Base-by-base conservation (phyloP, 345 rosid genomes). In the Dovyalis caffra region DNA sequence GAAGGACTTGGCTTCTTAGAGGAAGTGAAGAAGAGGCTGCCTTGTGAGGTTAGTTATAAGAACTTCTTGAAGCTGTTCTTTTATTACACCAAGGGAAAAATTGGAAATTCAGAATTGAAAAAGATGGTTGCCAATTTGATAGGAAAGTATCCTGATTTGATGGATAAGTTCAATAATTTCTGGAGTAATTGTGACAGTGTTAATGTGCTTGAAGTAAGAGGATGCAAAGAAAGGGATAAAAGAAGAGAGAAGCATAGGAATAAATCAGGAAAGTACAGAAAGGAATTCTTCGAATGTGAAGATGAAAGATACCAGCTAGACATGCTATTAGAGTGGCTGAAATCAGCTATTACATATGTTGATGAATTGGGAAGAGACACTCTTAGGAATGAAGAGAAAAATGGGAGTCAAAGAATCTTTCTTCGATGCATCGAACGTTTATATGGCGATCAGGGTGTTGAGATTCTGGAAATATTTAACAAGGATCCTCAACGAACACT, bases 371-470 rank as follows among this genome's bases (percentile, higher is more conserved):
- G 60, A n/a, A 12, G 26, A 53, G 60, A 1, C 60, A 8, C 60
- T 0, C 10, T n/a, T 10, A 8, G 8, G 8, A n/a, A 53, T 53
- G 3, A 21, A n/a, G 60, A n/a, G 60, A n/a, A 2, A n/a, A 53
- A 53, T 0, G 23, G 10, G 60, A 0, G 12, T 53, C 4, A 0
- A 53, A n/a, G 23, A 7, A n/a, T n/a, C 60, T 53, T 53, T 28
- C 37, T 16, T 25, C 87, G 97, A 88, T 93, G 98, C 78, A 87
- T 93, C 73, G 98, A 93, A 80, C 92, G 97, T 68, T 78, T 93
- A 69, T 93, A 93, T 85, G 98, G 97, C 33, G 98, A 91, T 77
- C 97, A 93, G 80, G 98, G 98, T 74, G 90, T 93, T 80, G 98
- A 93, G 76, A 95, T 87, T 77, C 71, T 85, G 84, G 97, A 93